Evolutionary conservation across 1,139 yeast species (phyloP).

Genomic region (Pneumocystis sp.): DNA sequence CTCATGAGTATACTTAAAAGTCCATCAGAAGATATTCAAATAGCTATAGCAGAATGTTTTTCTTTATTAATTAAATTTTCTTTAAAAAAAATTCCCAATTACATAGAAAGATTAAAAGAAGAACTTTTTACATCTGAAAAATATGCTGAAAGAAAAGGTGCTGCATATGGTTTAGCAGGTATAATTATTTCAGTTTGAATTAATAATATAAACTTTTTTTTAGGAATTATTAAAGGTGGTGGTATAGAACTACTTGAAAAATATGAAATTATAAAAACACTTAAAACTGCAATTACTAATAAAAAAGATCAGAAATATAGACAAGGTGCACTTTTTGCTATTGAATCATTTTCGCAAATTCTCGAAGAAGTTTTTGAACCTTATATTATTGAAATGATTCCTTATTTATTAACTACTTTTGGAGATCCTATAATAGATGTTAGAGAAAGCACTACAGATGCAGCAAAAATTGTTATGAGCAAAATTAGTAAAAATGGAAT

Average conservation of each 20-base stretch:
- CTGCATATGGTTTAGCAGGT: slow-evolving; percentile 93
- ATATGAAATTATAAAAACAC: slow-evolving; percentile 57
- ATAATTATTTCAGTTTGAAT: slow-evolving; percentile 8
- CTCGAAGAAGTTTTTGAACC: slow-evolving; percentile 79
- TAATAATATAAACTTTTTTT: neutral
- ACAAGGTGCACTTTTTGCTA: slow-evolving; percentile 78
- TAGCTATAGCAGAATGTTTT: slow-evolving; percentile 70
- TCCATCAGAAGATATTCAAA: slow-evolving; percentile 80
- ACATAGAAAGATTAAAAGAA: slow-evolving; percentile 44
- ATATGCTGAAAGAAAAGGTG: slow-evolving; percentile 62
- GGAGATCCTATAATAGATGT: slow-evolving; percentile 83
- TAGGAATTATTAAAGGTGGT: slow-evolving; percentile 54
- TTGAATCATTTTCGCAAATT: slow-evolving; percentile 67
- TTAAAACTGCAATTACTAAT: slow-evolving; percentile 81
- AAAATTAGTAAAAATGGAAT: slow-evolving; percentile 87
- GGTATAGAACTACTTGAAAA: slow-evolving; percentile 68
- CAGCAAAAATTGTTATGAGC: slow-evolving; percentile 80
- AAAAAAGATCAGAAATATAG: slow-evolving; percentile 59
- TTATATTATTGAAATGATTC: slow-evolving; percentile 75
- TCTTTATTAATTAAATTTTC: slow-evolving; percentile 61
- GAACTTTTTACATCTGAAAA: slow-evolving; percentile 41
- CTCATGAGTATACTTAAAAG: slow-evolving; percentile 63
- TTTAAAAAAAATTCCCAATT: slow-evolving; percentile 30
- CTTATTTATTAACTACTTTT: slow-evolving; percentile 58
- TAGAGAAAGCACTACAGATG: slow-evolving; percentile 73